A percentile compares a stretch with the other conserved stretches of the same genome.
Conservation (phyloP, 1,284 basidiomycete species). For the Vanrija humicola region DNA sequence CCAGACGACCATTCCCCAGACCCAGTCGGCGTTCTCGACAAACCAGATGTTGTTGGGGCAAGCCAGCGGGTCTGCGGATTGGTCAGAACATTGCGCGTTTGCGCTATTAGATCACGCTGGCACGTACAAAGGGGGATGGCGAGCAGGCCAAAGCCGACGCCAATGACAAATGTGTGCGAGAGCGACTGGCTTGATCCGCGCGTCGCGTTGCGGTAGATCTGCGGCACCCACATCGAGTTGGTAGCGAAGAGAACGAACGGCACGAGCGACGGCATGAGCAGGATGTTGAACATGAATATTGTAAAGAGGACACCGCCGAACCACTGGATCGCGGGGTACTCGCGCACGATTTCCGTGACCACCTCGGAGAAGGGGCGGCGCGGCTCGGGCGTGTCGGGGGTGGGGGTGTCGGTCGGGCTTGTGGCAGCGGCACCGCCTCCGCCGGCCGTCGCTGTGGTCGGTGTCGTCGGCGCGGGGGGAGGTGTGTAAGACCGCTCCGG, state of each 20-base stretch:
- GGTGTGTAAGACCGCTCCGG: constrained; percentile 58
- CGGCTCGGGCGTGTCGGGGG: not conserved
- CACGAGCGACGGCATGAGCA: constrained; percentile 66
- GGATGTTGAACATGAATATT: constrained; percentile 65
- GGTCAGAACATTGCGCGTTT: not conserved
- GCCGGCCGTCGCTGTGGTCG: not conserved
- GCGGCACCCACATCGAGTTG: constrained; percentile 77
- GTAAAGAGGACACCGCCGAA: constrained; percentile 53
- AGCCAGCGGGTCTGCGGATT: constrained; percentile 64
- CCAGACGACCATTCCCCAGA: constrained; percentile 61
- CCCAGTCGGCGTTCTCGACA: constrained; percentile 63
- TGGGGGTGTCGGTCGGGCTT: not conserved
- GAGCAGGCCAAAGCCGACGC: constrained; percentile 66
- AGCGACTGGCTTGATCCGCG: constrained; percentile 68
- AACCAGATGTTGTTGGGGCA: constrained; percentile 84
- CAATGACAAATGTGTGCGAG: constrained; percentile 67
- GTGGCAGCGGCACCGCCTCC: not conserved
- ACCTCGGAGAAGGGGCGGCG: not conserved
- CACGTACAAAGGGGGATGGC: constrained; percentile 69
- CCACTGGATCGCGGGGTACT: constrained; percentile 6
- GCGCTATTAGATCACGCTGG: not conserved
- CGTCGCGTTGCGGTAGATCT: constrained; percentile 71
- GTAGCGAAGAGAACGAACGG: constrained; percentile 66
- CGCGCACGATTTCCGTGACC: not conserved
- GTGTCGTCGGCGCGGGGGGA: not conserved